Evolutionary conservation across 2,329 filamentous ascomycete genomes (phyloP).

Genomic region (Alternaria gaisen): DNA sequence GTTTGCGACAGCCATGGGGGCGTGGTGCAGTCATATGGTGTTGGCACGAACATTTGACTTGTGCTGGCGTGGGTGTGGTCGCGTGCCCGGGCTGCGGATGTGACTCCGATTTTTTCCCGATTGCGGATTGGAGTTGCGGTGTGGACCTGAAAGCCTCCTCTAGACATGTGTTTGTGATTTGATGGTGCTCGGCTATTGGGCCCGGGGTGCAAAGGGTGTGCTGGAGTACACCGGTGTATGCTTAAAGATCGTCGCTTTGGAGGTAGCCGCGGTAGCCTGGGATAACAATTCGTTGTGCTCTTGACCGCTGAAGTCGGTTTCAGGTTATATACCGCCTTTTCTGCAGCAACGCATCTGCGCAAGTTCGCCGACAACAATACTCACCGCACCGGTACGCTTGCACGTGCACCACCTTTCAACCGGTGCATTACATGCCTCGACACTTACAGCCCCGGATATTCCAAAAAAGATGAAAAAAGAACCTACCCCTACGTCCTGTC

Average conservation of each 20-base stretch:
- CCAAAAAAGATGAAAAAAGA: not conserved
- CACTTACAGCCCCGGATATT: constrained; percentile 3
- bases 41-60: constrained; percentile 11
- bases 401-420: not conserved
- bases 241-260: not conserved
- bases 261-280: not conserved
- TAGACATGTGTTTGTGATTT: constrained; percentile 5
- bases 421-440: constrained; percentile 6
- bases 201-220: not conserved
- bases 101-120: constrained; percentile 1
- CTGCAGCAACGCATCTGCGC: not conserved
- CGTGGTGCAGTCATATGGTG: constrained; percentile 13
- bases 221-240: not conserved
- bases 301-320: constrained; percentile 5
- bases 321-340: constrained; percentile 11
- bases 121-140: constrained; percentile 1
- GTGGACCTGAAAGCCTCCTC: constrained; percentile 3
- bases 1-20: not conserved
- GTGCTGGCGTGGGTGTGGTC: constrained; percentile 3
- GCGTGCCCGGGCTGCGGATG: constrained; percentile 2
- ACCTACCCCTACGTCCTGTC: not conserved
- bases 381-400: constrained; percentile 9
- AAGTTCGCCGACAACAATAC: constrained; percentile 4
- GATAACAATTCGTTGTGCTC: not conserved
- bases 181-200: not conserved